Conservation (phyloP, 768 basidiomycete genomes). For the Panaeolus cyanescens region DNA sequence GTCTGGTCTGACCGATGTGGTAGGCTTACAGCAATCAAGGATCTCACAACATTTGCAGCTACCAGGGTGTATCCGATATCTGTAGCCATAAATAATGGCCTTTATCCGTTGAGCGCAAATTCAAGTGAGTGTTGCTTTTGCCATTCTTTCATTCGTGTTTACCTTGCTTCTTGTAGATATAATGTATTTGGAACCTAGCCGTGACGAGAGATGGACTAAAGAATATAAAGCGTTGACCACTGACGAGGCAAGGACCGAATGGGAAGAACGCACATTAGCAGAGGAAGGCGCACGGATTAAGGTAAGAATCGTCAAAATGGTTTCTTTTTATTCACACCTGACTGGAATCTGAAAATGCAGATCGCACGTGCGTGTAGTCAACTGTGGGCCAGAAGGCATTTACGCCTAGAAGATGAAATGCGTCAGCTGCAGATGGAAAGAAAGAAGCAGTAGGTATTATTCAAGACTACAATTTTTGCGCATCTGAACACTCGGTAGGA, state of each 20-base stretch:
- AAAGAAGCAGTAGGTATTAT: not conserved
- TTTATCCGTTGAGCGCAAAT: not conserved
- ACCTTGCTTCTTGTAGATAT: not conserved
- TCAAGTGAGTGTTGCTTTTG: not conserved
- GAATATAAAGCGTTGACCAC: not conserved
- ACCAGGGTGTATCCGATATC: not conserved
- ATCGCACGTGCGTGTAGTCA: not conserved
- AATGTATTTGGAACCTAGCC: not conserved
- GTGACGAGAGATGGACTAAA: not conserved
- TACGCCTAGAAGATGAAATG: not conserved
- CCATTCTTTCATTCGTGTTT: not conserved
- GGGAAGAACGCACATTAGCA: not conserved
- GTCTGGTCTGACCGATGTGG: not conserved
- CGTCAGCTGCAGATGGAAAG: not conserved
- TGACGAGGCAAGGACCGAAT: not conserved
- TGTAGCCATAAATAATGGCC: not conserved
- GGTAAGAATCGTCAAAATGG: too few species aligned
- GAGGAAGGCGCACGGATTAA: not conserved
- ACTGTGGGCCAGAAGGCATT: not conserved
- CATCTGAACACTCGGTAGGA: not conserved
- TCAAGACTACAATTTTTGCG: not conserved
- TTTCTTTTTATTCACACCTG: too few species aligned
- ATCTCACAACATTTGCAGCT: not conserved
- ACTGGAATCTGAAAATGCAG: too few species aligned
- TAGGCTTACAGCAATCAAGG: not conserved